Base-by-base conservation (phyloP, 345 rosid genomes). In the Eutrema japonicum region DNA sequence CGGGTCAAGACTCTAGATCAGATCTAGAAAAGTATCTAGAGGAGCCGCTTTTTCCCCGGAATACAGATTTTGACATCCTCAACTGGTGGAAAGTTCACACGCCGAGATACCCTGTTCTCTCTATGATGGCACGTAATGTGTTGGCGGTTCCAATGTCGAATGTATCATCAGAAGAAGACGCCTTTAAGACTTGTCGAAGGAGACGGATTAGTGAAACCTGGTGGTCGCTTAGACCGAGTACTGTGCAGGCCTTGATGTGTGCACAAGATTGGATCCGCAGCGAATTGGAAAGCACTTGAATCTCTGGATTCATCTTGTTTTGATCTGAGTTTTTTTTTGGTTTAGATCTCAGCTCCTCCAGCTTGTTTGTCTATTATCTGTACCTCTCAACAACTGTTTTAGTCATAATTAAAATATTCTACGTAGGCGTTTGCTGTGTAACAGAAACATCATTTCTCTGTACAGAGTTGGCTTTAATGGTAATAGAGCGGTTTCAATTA, bases 81-180 rank as follows among this genome's bases (percentile, higher is more conserved):
- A 89, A 86, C 62, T 89, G 97, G 97, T 91, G 96, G 96, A 89
- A 86, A 63, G 96, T 89, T 78, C 91, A 89, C 60, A 83, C 92
- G 11, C 88, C 93, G 0, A 81, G 85, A 78, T 89, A 91, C 70
- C 96, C 97, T 3, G 75, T 87, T 53, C 76, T 91, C n/a, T 88
- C 97, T 1, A 82, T 86, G 89, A 83, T 91, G 93, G 96, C 96
- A 8, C 84, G 86, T 18, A 86, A 89, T 58, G 81, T 89, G 49
- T 52, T 89, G 50, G 89, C 84, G 3, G 80, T 85, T 73, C 90
- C 92, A 40, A 77, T 91, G 79, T 86, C 90, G 10, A 86, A 84
- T 69, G 83, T 84, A 64, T 50, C 77, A 26, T 41, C 81, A 0
- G 83, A 77, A 41, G 78, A 79, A 4, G 85, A 82, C 45, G 81